Evolutionary conservation across 1,284 basidiomycete genomes (phyloP).

Genomic region (Ustilago lituana): DNA sequence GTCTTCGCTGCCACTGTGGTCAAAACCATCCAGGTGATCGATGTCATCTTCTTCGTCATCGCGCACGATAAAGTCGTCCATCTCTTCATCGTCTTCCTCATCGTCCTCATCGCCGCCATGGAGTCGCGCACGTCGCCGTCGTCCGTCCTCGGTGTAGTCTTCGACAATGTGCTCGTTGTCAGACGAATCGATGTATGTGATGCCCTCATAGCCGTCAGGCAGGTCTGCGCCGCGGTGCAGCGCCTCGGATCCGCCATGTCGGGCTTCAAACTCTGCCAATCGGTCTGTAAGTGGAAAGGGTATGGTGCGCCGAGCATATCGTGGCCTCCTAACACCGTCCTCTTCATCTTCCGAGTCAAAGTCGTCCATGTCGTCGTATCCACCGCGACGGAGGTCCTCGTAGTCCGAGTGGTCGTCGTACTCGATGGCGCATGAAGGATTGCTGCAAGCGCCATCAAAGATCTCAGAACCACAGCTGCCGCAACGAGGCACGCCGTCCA

Average conservation of each 20-base stretch:
- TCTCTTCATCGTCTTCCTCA: slow-evolving; percentile 41
- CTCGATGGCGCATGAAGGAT: slow-evolving; percentile 49
- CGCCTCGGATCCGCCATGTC: slow-evolving; percentile 16
- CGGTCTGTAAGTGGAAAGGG: slow-evolving; percentile 6
- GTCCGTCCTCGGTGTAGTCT: background rate
- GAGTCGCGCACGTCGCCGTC: too few relatives aligned
- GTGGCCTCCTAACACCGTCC: background rate
- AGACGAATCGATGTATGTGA: slow-evolving; percentile 5
- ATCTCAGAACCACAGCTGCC: slow-evolving; percentile 60
- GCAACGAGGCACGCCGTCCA: slow-evolving; percentile 58
- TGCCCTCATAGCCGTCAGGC: slow-evolving; percentile 1
- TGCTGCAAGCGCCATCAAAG: slow-evolving; percentile 53
- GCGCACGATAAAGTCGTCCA: slow-evolving; percentile 37
- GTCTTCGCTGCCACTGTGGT: background rate
- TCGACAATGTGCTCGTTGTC: slow-evolving; percentile 11
- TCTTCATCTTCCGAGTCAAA: slow-evolving; percentile 11
- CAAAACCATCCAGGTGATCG: background rate
- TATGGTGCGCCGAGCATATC: too few relatives aligned
- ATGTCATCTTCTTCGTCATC: slow-evolving; percentile 5
- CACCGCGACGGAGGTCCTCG: slow-evolving; percentile 11
- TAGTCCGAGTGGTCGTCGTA: slow-evolving; percentile 41
- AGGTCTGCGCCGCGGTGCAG: slow-evolving; percentile 11
- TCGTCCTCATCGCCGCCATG: slow-evolving; percentile 5
- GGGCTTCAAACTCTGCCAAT: slow-evolving; percentile 20
- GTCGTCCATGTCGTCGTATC: slow-evolving; percentile 23